Evolutionary conservation across 31 red algal species (phyloP), one percentile per base, ranked within the genome.

Genomic region (Bonnemaisonia californica): DNA sequence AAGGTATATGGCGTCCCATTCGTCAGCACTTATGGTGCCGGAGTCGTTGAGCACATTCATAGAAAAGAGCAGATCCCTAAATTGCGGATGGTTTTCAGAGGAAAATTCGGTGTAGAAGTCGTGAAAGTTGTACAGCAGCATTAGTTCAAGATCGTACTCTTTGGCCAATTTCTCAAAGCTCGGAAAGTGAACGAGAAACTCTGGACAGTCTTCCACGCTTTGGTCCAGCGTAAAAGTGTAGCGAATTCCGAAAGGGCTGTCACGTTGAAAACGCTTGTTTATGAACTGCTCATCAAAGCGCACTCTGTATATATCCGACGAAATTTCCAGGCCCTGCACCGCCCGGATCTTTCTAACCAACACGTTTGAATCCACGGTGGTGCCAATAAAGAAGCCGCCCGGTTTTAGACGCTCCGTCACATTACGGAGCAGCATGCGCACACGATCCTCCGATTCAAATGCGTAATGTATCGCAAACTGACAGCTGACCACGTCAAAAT

Each of bases 381-480:
- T 98, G 32, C 95, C 95, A 59, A 98, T 91, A 55, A 98, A 98
- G 72, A 94, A 98, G 38, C 95, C 95, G 73, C 95, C 95, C 27
- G 90, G 81, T 51, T 88, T 83, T 11, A 98, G 83, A 12, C 91
- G 80, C 36, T 76, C 68, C 32, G 95, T 79, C 23, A 94, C 90
- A 64, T 98, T 98, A 18, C 54, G 31, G 71, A 98, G 61, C 81
- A 93, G 37, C 58, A 72, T 37, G 28, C 95, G 91, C 30, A 98
- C 90, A 2, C 90, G 91, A 41, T 77, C 54, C 67, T 94, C 95
- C 45, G 56, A 80, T 75, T 93, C 92, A 68, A 98, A 98, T 0
- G 95, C 95, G 68, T 98, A 98, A 71, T 98, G 95, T 7, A 98
- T 85, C 1, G 95, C 87, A 91, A 98, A 98, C 76, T 98, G 95